These are phyloP conservation scores for Neospora caninum DNA, from an alignment of 169 alveolate species.

Conservation along the genomic window DNA sequence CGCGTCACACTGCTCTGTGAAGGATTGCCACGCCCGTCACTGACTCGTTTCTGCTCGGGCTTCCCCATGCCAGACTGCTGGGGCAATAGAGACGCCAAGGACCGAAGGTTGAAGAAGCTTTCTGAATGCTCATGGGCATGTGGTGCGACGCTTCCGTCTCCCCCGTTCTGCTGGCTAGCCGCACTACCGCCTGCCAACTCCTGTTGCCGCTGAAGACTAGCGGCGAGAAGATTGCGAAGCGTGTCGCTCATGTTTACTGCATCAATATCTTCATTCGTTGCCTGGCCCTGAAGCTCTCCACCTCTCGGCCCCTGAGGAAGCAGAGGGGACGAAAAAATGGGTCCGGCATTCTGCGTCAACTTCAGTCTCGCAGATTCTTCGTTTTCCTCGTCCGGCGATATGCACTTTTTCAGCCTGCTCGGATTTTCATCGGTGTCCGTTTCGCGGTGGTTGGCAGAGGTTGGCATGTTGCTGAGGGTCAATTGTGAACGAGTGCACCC, in stretches of 20 bases:
- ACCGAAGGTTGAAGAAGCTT: background rate
- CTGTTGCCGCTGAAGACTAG: constrained; percentile 30
- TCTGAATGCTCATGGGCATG: background rate
- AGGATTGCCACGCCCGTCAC: background rate
- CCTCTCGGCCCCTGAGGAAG: background rate
- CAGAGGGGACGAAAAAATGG: background rate
- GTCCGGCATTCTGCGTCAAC: background rate
- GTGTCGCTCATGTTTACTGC: background rate
- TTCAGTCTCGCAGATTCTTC: background rate
- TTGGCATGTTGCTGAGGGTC: background rate
- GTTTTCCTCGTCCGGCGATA: background rate
- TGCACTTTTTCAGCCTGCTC: background rate
- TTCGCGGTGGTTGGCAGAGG: background rate
- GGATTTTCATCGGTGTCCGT: background rate
- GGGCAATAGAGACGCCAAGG: background rate
- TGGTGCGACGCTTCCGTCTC: background rate
- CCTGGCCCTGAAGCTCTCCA: background rate
- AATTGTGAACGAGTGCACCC: background rate
- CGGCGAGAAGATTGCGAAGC: constrained; percentile 28
- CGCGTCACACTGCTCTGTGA: background rate
- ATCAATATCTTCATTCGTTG: background rate
- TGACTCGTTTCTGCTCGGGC: background rate
- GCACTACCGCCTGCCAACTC: background rate
- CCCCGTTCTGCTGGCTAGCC: background rate
- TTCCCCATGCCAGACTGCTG: background rate